Evolutionary conservation across 768 basidiomycete genomes (phyloP).

Genomic region (Tricholoma furcatifolium): DNA sequence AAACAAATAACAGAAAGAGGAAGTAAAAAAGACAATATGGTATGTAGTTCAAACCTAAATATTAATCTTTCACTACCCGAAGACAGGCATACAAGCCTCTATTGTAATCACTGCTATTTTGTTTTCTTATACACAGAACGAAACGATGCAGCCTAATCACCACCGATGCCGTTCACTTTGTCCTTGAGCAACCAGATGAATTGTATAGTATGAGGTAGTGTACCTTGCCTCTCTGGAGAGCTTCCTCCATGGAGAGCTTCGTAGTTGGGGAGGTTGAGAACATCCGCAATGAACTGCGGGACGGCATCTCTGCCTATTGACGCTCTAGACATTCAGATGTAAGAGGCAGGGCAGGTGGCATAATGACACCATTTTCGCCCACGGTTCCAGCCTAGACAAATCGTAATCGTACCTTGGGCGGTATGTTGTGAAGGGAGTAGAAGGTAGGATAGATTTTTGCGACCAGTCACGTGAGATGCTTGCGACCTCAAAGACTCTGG

Average conservation of each 20-base stretch:
- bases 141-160: slow-evolving; percentile 12
- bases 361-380: slow-evolving; percentile 82
- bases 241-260: slow-evolving; percentile 84
- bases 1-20: slow-evolving; percentile 9
- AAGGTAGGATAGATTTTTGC: slow-evolving; percentile 95
- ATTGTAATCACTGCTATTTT: slow-evolving; percentile 8
- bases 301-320: slow-evolving; percentile 98
- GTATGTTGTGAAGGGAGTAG: slow-evolving; percentile 97
- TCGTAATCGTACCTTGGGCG: slow-evolving; percentile 62
- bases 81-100: slow-evolving; percentile 10
- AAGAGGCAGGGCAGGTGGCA: slow-evolving; percentile 86
- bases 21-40: slow-evolving; percentile 11
- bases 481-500: no score
- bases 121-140: neutral
- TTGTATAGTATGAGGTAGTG: slow-evolving; percentile 41
- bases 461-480: no score
- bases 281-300: slow-evolving; percentile 91
- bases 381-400: slow-evolving; percentile 77
- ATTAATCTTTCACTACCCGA: slow-evolving; percentile 11
- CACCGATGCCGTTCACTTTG: slow-evolving; percentile 34
- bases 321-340: slow-evolving; percentile 93
- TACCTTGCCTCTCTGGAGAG: no score
- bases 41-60: slow-evolving; percentile 17
- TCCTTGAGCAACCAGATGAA: slow-evolving; percentile 89
- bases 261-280: slow-evolving; percentile 88